These are phyloP conservation scores for Stagonosporopsis chrysanthemi DNA, from an alignment of 2,329 filamentous ascomycete species.

Conservation along the genomic window DNA sequence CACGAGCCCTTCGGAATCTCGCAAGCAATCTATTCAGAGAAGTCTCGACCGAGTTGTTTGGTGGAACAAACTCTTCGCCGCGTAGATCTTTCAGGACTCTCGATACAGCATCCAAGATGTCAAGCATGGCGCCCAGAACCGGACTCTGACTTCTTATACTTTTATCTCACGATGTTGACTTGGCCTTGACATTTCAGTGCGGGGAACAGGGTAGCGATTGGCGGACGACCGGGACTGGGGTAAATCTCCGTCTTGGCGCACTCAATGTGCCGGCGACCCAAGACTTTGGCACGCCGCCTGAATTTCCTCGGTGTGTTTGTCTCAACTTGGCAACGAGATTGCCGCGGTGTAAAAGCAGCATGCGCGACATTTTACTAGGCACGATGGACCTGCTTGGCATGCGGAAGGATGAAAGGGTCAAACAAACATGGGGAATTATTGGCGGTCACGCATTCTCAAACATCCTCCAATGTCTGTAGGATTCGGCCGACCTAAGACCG, in stretches of 20 bases:
- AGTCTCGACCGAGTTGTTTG: neutral
- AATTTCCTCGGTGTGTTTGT: neutral
- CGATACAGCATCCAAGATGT: neutral
- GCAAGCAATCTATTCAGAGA: neutral
- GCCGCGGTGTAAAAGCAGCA: neutral
- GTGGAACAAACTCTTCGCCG: slow-evolving; percentile 4
- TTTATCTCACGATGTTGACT: neutral
- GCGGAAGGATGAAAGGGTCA: neutral
- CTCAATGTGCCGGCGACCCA: slow-evolving; percentile 8
- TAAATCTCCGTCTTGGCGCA: slow-evolving; percentile 17
- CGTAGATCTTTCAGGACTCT: neutral
- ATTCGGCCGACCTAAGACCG: neutral
- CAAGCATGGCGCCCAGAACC: slow-evolving; percentile 4
- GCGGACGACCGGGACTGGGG: slow-evolving; percentile 1
- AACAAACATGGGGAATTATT: neutral
- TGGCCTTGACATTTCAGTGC: neutral
- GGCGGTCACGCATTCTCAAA: neutral
- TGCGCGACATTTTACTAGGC: neutral
- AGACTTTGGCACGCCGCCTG: neutral
- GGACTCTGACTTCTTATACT: neutral
- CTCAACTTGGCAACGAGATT: neutral
- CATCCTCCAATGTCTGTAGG: neutral
- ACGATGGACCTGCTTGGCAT: neutral
- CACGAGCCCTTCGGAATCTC: no score
- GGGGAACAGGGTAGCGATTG: slow-evolving; percentile 1